Base-by-base conservation (phyloP, 2,329 filamentous ascomycete species). In the Fusarium newnesense region DNA sequence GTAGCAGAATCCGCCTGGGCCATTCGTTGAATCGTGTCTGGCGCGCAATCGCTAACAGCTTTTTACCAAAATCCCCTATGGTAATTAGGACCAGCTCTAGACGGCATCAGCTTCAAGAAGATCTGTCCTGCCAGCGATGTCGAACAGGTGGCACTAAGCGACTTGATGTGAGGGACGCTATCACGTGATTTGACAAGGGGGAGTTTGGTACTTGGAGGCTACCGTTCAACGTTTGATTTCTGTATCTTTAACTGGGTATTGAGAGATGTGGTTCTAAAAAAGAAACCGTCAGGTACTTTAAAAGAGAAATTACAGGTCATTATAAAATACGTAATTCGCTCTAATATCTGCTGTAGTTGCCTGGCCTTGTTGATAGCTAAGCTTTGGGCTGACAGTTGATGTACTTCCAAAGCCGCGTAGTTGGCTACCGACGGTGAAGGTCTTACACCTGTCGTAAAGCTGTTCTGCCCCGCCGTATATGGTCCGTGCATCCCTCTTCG, bases 131-230 rank as follows among this genome's bases (percentile, higher is more conserved):
- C 77, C 73, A 77, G 74, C 68, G 49, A 76, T 74, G 77, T 80
- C 76, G 81, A 81, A 83, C 80, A 83, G 80, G 81, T 83, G 81
- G 81, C 81, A 83, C 80, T 81, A 81, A 82, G 77, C 75, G 75
- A 79, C 67, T 59, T 63, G 52, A 72, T 43, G 39, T 36, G 53
- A 62, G 58, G 28, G 40, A 49, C 21, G 5, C 4, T 10, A 59
- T 81, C 81, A 83, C 81, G 81, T 83, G 81, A 79, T 58, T 13
- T 13, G 13, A 44, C 70, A 76, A 73, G 69, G 72, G 61, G 32
- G 46, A 32, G 16, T 30, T 42, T 30, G 37, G 34, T 64, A 56
- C 53, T 43, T 43, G 9, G 18, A 54, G 43, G 36, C 47, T 36
- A 66, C n/a, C 32, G 24, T 47, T 24, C 15, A 24, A 42, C 18